Percentiles rank a stretch among this genome's conserved stretches.
Conservation (phyloP, 805 yeast species). For the Candida namnaoensis region DNA sequence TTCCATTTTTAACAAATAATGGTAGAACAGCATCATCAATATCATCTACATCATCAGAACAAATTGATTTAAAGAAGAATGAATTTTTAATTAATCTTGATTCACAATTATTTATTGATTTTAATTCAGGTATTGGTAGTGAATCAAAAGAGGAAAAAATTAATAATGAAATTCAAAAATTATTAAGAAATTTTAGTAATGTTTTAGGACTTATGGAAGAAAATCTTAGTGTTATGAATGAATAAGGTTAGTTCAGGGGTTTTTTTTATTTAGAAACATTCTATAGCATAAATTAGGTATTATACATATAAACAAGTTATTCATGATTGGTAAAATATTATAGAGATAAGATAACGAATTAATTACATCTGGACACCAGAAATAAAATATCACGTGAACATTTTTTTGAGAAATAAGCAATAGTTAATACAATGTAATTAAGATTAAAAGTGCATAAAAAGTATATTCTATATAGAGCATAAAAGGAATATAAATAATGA, state of each 20-base stretch:
- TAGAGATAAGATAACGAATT: no score
- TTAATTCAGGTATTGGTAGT: no score
- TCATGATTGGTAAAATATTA: no score
- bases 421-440: no score
- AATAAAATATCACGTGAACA: no score
- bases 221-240: slow-evolving; percentile 14
- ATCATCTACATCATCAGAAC: background rate
- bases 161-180: slow-evolving; percentile 14
- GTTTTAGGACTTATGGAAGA: slow-evolving; percentile 22
- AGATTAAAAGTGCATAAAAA: no score
- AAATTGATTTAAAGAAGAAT: background rate
- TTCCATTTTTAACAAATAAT: slow-evolving; percentile 1
- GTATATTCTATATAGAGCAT: no score
- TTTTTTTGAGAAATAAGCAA: no score
- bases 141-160: slow-evolving; percentile 15
- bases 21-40: background rate
- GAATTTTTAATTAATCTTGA: slow-evolving; percentile 9
- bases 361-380: no score
- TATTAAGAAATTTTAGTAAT: slow-evolving; percentile 12
- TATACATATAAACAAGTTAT: background rate
- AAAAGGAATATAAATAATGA: no score
- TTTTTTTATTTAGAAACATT: no score
- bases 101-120: slow-evolving; percentile 13
- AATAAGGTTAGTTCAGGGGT: slow-evolving; percentile 7
- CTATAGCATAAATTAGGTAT: no score